Percentiles rank a stretch among this genome's conserved stretches.
Conservation (phyloP, 2,329 filamentous ascomycete species). For the Colletotrichum magnum region DNA sequence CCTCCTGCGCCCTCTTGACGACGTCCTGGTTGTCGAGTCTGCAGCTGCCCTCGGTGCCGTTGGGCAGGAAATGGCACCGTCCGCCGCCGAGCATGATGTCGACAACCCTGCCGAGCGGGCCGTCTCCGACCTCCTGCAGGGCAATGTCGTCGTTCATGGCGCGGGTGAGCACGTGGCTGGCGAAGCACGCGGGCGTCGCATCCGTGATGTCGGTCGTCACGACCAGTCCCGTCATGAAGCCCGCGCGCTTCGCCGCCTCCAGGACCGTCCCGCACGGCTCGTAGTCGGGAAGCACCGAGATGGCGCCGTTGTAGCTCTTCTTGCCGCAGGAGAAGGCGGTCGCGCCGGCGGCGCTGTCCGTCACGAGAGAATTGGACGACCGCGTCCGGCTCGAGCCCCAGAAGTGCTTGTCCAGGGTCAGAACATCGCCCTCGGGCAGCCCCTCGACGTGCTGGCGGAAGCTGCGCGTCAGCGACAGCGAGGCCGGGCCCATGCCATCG, state of each 20-base stretch:
- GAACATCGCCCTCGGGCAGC: constrained; percentile 80
- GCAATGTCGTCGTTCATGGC: constrained; percentile 92
- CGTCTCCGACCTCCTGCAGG: constrained; percentile 89
- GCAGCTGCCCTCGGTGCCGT: constrained; percentile 85
- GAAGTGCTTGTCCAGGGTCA: constrained; percentile 88
- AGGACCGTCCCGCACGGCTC: constrained; percentile 91
- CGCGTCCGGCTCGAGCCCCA: constrained; percentile 92
- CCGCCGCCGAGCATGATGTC: constrained; percentile 96
- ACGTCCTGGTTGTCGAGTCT: constrained; percentile 84
- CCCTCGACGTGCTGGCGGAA: constrained; percentile 84
- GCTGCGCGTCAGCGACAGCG: constrained; percentile 86
- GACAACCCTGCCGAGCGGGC: constrained; percentile 87
- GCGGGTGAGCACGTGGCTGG: constrained; percentile 85
- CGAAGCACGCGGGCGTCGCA: constrained; percentile 96
- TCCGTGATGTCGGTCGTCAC: constrained; percentile 97
- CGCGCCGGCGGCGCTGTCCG: constrained; percentile 96
- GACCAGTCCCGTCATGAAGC: constrained; percentile 93
- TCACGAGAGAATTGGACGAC: constrained; percentile 87
- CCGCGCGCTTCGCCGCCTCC: constrained; percentile 92
- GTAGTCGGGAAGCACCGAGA: constrained; percentile 87
- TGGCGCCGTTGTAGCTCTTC: constrained; percentile 98
- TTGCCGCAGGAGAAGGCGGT: constrained; percentile 93
- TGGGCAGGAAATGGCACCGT: constrained; percentile 92
- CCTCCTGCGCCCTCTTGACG: constrained; percentile 78
- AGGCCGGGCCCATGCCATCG: constrained; percentile 97